Conservation (phyloP, 2,329 filamentous ascomycete genomes). For the Beauveria asiatica region DNA sequence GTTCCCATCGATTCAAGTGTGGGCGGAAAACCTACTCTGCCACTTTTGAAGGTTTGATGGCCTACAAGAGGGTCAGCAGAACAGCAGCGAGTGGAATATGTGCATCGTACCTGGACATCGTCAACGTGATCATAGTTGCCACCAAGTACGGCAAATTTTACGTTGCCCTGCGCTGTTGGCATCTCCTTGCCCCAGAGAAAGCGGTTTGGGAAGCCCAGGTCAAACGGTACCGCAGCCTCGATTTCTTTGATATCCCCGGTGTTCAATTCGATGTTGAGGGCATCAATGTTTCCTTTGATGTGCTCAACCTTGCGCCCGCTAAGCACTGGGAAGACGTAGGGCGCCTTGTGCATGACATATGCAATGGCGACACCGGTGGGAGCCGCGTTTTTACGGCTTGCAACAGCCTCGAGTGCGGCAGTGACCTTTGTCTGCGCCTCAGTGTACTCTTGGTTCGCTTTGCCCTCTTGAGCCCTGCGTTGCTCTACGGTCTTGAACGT, state of each 20-base stretch:
- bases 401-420: slow-evolving; percentile 40
- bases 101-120: slow-evolving; percentile 25
- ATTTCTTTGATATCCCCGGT: slow-evolving; percentile 57
- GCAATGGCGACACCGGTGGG: slow-evolving; percentile 53
- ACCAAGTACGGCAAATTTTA: slow-evolving; percentile 37
- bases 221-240: slow-evolving; percentile 52
- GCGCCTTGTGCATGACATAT: slow-evolving; percentile 64
- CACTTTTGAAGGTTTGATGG: slow-evolving; percentile 32
- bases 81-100: neutral
- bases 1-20: slow-evolving; percentile 24
- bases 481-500: slow-evolving; percentile 34
- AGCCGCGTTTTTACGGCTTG: slow-evolving; percentile 31
- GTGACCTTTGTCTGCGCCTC: slow-evolving; percentile 45
- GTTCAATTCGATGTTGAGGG: slow-evolving; percentile 51
- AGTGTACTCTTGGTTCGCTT: slow-evolving; percentile 29
- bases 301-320: slow-evolving; percentile 63
- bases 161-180: slow-evolving; percentile 30
- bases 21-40: slow-evolving; percentile 34
- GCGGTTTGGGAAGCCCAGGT: slow-evolving; percentile 57
- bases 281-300: slow-evolving; percentile 60
- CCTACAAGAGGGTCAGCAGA: slow-evolving; percentile 19
- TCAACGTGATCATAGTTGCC: slow-evolving; percentile 44
- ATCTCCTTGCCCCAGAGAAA: slow-evolving; percentile 41
- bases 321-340: slow-evolving; percentile 65
- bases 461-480: slow-evolving; percentile 27